phyloP scores from a whole-genome alignment of 108 stramenopile genomes.

The Nannochloropsis salina region DNA sequence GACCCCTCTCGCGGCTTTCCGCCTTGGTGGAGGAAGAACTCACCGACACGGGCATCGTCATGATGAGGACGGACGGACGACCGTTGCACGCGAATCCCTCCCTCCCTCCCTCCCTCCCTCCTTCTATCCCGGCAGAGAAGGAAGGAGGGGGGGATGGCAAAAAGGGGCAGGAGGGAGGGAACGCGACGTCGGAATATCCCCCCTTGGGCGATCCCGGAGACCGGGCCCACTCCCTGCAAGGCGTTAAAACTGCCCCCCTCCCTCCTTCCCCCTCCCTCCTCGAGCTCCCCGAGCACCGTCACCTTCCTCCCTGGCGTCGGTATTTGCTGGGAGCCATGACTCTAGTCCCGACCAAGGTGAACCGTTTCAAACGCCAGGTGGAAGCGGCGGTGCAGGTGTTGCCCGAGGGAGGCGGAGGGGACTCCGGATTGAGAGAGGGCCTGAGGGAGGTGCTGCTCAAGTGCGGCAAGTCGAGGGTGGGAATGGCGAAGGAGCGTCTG shows the following conservation, averaged over 20 bases:
- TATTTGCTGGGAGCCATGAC: not conserved
- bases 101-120: slow-evolving; percentile 2
- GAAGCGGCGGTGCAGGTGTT: not conserved
- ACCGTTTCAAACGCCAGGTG: not conserved
- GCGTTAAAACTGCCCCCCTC: too few species aligned
- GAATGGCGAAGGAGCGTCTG: not conserved
- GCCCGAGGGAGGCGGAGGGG: not conserved
- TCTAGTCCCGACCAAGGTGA: not conserved
- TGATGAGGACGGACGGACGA: slow-evolving; percentile 11
- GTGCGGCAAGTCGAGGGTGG: not conserved
- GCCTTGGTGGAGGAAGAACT: not conserved
- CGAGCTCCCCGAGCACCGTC: too few species aligned
- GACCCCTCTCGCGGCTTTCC: not conserved
- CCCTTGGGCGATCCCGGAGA: too few species aligned
- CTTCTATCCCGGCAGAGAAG: not conserved
- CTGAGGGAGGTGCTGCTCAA: not conserved
- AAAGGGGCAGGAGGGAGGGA: not conserved
- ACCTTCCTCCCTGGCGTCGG: not conserved
- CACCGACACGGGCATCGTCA: not conserved
- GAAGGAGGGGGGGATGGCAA: not conserved
- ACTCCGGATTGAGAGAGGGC: too few species aligned
- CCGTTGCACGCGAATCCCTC: slow-evolving; percentile 12
- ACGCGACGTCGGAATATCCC: too few species aligned
- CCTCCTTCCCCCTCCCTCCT: too few species aligned
- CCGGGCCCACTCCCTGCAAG: too few species aligned